Base-by-base conservation (phyloP, 2,329 filamentous ascomycete species). In the Pseudocercospora macadamiae region DNA sequence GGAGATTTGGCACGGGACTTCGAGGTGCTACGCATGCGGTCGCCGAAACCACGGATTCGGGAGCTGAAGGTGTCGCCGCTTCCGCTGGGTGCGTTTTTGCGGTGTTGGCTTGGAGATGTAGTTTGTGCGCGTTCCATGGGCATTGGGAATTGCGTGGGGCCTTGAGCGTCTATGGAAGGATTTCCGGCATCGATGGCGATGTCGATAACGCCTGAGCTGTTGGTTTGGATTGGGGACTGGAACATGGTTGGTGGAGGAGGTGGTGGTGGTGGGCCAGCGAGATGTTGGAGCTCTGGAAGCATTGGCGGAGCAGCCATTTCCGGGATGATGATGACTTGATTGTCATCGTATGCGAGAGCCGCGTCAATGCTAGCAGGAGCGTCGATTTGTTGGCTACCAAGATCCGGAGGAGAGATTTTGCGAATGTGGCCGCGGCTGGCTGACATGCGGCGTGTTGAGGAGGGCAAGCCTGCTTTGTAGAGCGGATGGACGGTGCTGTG, bases 251-350 rank as follows among this genome's bases (percentile, higher is more conserved):
- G 73, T n/a, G 73, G 73, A 1, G 74, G 74, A 28, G 74, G 73
- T 10, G 74, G 74, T 8, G 74, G 71, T 0, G 83, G 82, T 9
- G 83, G 82, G 8, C 72, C 76, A 21, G 79, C 81, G 14, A 88
- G 75, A 70, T 87, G 85, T 67, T 86, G 84, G 8, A 88, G 77
- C 67, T 88, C 83, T 5, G 85, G 82, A 16, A 88, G 77, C 47
- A 72, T 62, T 8, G 55, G 53, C n/a, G 61, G 59, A 2, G 48
- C 39, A 62, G 48, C 60, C 25, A 49, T 49, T 68, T 75, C 71
- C 18, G 76, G 75, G 36, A 80, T 72, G 44, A 80, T 70, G 30
- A 81, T 75, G 51, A 80, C 70, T 4, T 79, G 72, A 5, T 74
- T 73, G 51, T 73, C 70, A n/a, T 64, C 63, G 39, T 80, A 74